A percentile compares a stretch with the other conserved stretches of the same genome.
phyloP scores from a whole-genome alignment of 2,329 filamentous ascomycete genomes.

The Coniochaeta sp. region DNA sequence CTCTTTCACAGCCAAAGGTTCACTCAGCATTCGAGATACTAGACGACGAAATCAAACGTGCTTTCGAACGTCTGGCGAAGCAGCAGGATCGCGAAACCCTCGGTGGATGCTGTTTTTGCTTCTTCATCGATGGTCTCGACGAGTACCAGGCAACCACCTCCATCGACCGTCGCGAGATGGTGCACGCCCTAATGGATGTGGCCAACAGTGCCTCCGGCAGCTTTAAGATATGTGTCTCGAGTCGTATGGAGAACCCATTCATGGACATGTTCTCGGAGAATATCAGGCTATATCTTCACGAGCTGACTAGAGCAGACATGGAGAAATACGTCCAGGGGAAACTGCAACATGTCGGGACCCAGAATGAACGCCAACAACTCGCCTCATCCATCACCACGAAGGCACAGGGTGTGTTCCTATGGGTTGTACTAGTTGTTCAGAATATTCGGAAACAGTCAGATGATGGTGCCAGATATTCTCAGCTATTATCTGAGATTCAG shows the following conservation, averaged over 20 bases:
- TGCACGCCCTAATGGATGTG: neutral
- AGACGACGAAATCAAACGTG: neutral
- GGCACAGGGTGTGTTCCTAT: neutral
- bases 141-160: neutral
- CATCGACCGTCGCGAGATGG: neutral
- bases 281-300: neutral
- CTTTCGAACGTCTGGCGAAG: neutral
- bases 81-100: neutral
- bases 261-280: neutral
- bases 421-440: neutral
- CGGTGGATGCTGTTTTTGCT: neutral
- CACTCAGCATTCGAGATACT: neutral
- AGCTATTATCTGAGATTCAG: neutral
- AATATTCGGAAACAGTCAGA: neutral
- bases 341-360: neutral
- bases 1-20: neutral
- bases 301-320: neutral
- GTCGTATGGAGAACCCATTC: neutral
- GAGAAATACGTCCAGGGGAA: neutral
- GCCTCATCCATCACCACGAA: neutral
- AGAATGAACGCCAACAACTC: neutral
- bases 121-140: neutral
- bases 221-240: neutral
- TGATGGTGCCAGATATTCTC: neutral
- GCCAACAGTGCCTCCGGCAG: neutral